Percentiles rank a stretch among this genome's conserved stretches.
Evolutionary conservation across 2,329 filamentous ascomycete species (phyloP).

Genomic region (Metarhizium rileyi): DNA sequence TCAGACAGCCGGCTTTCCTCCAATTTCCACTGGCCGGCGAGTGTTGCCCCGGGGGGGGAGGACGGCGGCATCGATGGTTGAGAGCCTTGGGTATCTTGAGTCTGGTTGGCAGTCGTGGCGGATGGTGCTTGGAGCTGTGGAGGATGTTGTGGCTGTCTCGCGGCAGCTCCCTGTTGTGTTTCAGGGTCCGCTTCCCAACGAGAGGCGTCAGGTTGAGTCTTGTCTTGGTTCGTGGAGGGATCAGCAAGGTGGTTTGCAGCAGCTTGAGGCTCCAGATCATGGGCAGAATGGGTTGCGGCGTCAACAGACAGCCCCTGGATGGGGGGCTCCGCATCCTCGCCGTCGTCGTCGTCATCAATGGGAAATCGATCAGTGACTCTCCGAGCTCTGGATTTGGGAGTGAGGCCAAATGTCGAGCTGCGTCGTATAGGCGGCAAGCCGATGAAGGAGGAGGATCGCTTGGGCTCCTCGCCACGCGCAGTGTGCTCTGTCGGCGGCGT

Average conservation of each 20-base stretch:
- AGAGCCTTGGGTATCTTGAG: neutral
- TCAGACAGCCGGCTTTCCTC: conserved; percentile 45
- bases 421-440: conserved; percentile 50
- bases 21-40: conserved; percentile 40
- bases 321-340: neutral
- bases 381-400: conserved; percentile 17
- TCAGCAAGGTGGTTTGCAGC: neutral
- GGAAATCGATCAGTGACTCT: conserved; percentile 24
- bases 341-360: conserved; percentile 25
- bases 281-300: neutral
- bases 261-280: neutral
- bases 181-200: neutral
- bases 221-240: neutral
- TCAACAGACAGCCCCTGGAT: neutral
- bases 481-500: conserved; percentile 10
- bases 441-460: conserved; percentile 41
- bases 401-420: conserved; percentile 44
- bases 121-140: neutral
- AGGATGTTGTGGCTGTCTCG: neutral
- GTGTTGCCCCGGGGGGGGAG: conserved; percentile 31
- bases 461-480: conserved; percentile 20
- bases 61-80: conserved; percentile 18
- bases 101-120: neutral
- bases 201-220: neutral
- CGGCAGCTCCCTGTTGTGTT: neutral